Conservation (phyloP, 768 basidiomycete genomes). For the Boletus reticulatus region DNA sequence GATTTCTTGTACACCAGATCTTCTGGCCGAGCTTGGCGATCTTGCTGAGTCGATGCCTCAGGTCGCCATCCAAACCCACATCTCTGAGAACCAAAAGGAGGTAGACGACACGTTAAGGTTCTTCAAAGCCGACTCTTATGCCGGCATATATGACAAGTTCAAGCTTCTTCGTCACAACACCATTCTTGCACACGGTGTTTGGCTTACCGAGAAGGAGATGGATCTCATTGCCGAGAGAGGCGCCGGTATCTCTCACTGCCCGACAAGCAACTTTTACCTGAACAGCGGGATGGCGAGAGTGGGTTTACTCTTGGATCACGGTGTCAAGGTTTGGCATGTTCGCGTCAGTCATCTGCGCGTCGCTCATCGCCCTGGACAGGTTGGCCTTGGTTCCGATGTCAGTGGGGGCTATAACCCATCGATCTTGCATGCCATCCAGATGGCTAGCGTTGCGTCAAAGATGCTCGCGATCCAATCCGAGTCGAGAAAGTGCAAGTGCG, state of each 20-base stretch:
- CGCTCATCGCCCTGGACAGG: conserved; percentile 42
- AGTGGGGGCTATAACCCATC: conserved; percentile 86
- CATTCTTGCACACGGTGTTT: conserved; percentile 84
- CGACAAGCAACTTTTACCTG: conserved; percentile 91
- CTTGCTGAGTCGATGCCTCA: conserved; percentile 57
- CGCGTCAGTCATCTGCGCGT: neutral
- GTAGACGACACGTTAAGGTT: conserved; percentile 60
- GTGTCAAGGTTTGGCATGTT: conserved; percentile 66
- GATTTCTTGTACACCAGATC: conserved; percentile 76
- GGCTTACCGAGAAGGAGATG: conserved; percentile 72
- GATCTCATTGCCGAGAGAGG: conserved; percentile 59
- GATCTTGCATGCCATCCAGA: conserved; percentile 70
- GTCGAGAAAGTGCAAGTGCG: conserved; percentile 4
- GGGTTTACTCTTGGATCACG: conserved; percentile 74
- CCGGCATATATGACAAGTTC: conserved; percentile 77
- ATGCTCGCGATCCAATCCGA: conserved; percentile 52
- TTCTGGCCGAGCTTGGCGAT: conserved; percentile 58
- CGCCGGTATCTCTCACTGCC: conserved; percentile 89
- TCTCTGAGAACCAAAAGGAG: conserved; percentile 81
- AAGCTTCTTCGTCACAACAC: conserved; percentile 78
- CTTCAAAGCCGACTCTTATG: conserved; percentile 72
- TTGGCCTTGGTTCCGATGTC: conserved; percentile 92
- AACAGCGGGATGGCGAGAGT: conserved; percentile 82
- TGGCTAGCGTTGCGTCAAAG: conserved; percentile 81
- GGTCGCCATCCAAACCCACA: conserved; percentile 88